phyloP scores from a whole-genome alignment of 139 green algal genomes.

The Micromonas pusilla region DNA sequence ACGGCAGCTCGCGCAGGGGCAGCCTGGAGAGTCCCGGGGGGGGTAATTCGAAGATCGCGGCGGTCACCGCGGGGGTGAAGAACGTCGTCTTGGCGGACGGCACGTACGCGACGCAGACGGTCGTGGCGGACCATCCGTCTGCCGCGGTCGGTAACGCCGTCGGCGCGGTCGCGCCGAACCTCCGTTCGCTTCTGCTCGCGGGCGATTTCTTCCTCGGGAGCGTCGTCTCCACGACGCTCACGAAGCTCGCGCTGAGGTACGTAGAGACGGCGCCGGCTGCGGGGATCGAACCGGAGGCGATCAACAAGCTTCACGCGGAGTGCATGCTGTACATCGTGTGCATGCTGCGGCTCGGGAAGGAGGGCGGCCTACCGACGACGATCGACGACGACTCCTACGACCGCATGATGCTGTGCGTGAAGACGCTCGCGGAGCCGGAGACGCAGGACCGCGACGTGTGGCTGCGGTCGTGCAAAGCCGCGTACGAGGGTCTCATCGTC shows the following conservation, averaged over 20 bases:
- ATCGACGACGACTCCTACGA: conserved; percentile 76
- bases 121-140: too few species aligned
- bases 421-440: conserved; percentile 18
- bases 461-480: conserved; percentile 64
- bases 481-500: conserved; percentile 71
- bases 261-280: conserved; percentile 15
- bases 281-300: background rate
- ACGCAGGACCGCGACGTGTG: conserved; percentile 51
- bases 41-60: too few species aligned
- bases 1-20: background rate
- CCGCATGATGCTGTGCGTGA: conserved; percentile 66
- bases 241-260: conserved; percentile 88
- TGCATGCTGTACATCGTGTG: conserved; percentile 72
- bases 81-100: conserved; percentile 86
- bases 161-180: conserved; percentile 36
- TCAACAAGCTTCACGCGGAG: conserved; percentile 33
- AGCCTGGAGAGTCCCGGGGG: too few species aligned
- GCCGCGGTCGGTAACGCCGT: background rate
- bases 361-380: conserved; percentile 32
- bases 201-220: conserved; percentile 90
- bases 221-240: conserved; percentile 64
- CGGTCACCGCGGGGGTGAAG: background rate
- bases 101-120: conserved; percentile 85
- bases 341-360: conserved; percentile 78
- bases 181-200: conserved; percentile 59